phyloP scores from a whole-genome alignment of 1,139 yeast species.

The Zygosaccharomyces sapae region DNA sequence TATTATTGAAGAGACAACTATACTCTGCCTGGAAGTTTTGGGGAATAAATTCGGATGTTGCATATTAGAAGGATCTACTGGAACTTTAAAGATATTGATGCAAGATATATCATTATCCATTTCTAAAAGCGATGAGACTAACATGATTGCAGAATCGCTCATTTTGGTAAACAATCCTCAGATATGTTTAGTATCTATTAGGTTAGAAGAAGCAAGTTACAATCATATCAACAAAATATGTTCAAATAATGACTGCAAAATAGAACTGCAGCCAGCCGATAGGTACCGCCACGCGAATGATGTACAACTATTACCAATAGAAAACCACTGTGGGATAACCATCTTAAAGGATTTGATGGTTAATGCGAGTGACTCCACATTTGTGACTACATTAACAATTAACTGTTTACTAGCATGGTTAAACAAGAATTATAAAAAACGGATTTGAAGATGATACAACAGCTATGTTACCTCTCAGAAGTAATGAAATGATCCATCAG shows the following conservation, averaged over 20 bases:
- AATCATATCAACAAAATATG: conserved; percentile 11
- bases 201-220: conserved; percentile 15
- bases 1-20: conserved; percentile 10
- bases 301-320: conserved; percentile 4
- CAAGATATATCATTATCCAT: conserved; percentile 16
- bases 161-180: conserved; percentile 17
- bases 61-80: conserved; percentile 12
- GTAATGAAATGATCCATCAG: conserved; percentile 1
- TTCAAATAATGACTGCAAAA: conserved; percentile 8
- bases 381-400: conserved; percentile 12
- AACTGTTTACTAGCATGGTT: conserved; percentile 13
- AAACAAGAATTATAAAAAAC: neutral
- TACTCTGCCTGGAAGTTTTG: conserved; percentile 18
- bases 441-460: conserved; percentile 4
- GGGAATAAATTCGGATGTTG: conserved; percentile 18
- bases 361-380: conserved; percentile 1
- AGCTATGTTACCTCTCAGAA: neutral
- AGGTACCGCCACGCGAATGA: conserved; percentile 10
- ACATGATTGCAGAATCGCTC: conserved; percentile 14
- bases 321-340: conserved; percentile 4
- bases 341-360: conserved; percentile 11
- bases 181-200: conserved; percentile 20
- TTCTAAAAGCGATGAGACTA: conserved; percentile 14
- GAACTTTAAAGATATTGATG: conserved; percentile 13
- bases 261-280: conserved; percentile 15